Conservation (phyloP, 768 basidiomycete species). For the Lactifluus echinatus region DNA sequence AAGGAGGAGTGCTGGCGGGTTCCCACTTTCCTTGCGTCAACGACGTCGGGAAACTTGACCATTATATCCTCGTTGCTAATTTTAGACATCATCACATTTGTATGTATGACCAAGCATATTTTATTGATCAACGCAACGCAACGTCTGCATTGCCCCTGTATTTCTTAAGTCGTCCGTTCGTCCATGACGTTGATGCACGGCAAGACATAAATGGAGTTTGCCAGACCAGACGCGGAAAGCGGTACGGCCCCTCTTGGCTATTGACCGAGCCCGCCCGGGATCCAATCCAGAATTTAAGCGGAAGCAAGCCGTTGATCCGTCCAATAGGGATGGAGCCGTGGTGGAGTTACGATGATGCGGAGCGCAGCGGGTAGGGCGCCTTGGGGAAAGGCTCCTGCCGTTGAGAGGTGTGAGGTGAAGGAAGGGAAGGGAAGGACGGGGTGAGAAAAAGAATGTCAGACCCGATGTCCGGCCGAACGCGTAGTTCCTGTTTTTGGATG, state of each 20-base stretch:
- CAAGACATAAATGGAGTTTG: not conserved
- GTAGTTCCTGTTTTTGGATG: no score
- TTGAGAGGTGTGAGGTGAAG: no score
- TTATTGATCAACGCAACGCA: not conserved
- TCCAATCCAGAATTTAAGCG: no score
- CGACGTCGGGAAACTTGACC: not conserved
- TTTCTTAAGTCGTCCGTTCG: not conserved
- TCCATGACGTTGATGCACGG: not conserved
- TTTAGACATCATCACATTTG: slow-evolving; percentile 12
- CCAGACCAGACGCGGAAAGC: not conserved
- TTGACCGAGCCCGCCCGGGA: no score
- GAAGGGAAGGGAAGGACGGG: no score
- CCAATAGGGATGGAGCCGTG: no score
- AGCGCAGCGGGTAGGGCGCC: not conserved
- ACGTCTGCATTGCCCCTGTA: not conserved
- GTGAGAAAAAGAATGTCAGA: no score
- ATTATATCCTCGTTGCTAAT: not conserved
- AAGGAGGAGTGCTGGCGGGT: not conserved
- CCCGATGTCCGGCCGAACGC: not conserved
- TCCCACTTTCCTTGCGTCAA: slow-evolving; percentile 9
- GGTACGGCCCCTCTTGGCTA: no score
- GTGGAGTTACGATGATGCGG: not conserved
- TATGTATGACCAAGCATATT: slow-evolving; percentile 15
- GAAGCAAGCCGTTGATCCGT: no score
- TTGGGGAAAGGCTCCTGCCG: not conserved